phyloP scores from a whole-genome alignment of 2,329 filamentous ascomycete genomes.

The Calonectria multiphialidica region DNA sequence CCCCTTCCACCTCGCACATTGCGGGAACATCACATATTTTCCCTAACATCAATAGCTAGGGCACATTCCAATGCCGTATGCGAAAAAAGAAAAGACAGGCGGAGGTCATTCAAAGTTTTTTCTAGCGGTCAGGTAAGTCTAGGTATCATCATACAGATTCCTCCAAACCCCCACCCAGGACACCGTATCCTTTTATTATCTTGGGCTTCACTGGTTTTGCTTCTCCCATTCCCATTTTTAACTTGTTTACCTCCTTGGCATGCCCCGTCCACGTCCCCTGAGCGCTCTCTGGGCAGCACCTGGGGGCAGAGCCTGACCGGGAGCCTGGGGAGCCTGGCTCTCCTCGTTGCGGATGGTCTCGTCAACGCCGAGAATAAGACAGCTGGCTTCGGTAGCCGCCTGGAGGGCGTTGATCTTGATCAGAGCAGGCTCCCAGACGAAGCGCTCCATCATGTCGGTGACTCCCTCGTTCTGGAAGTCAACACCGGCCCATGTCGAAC shows the following conservation, averaged over 20 bases:
- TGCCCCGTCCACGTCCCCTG: constrained; percentile 84
- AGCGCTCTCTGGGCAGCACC: constrained; percentile 91
- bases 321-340: constrained; percentile 85
- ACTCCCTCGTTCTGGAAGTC: constrained; percentile 95
- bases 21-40: not conserved
- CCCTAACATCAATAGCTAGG: not conserved
- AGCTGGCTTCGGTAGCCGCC: constrained; percentile 94
- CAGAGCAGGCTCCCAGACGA: constrained; percentile 97
- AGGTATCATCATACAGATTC: constrained; percentile 55
- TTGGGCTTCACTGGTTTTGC: constrained; percentile 28
- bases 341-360: constrained; percentile 99
- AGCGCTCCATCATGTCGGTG: constrained; percentile 92
- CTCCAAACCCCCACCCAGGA: constrained; percentile 39
- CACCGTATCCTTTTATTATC: constrained; percentile 33
- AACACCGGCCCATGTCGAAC: constrained; percentile 93
- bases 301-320: constrained; percentile 78
- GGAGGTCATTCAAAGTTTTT: constrained; percentile 43
- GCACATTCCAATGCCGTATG: not conserved
- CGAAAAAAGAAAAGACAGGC: constrained; percentile 14
- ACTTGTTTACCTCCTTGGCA: constrained; percentile 80
- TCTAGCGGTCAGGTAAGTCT: constrained; percentile 42
- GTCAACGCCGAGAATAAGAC: constrained; percentile 94
- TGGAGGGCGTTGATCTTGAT: constrained; percentile 98
- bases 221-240: constrained; percentile 35
- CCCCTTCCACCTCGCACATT: not conserved